Evolutionary conservation across 129 eudicot genomes (phyloP).

Genomic region (Glebionis coronaria): DNA sequence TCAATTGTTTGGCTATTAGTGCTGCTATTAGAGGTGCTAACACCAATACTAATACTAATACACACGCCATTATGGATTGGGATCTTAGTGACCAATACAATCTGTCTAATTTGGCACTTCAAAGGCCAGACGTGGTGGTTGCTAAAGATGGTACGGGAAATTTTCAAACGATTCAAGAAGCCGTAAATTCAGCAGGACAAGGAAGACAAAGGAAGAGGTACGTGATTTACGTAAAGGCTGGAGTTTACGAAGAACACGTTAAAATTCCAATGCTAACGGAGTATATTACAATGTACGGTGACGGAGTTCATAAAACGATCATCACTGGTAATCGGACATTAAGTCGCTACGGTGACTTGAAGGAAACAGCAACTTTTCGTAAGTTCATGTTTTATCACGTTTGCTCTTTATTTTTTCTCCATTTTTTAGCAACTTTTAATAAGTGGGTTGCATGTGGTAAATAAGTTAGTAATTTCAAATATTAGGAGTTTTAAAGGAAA

Average conservation of each 20-base stretch:
- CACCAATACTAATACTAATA: neutral
- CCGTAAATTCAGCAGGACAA: conserved; percentile 2
- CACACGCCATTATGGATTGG: conserved; percentile 8
- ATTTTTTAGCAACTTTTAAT: too few species aligned
- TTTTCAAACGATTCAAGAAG: conserved; percentile 23
- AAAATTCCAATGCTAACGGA: conserved; percentile 16
- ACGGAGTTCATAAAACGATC: conserved; percentile 48
- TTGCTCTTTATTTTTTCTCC: neutral
- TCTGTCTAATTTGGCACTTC: neutral
- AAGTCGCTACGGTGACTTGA: conserved; percentile 19
- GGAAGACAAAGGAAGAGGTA: conserved; percentile 18
- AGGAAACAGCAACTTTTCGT: conserved; percentile 22
- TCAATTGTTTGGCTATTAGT: conserved; percentile 33
- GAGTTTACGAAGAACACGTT: conserved; percentile 51
- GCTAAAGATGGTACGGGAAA: conserved; percentile 33
- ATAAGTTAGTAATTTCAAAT: too few species aligned
- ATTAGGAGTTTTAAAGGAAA: too few species aligned
- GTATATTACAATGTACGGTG: conserved; percentile 54
- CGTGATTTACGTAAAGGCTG: conserved; percentile 62
- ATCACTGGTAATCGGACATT: conserved; percentile 36
- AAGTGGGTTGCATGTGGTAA: too few species aligned
- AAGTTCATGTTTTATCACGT: neutral
- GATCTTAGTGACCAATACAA: neutral
- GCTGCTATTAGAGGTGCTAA: conserved; percentile 7
- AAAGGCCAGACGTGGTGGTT: conserved; percentile 21